These are phyloP conservation scores for Streptanthus diversifolius DNA, from an alignment of 345 rosid species.

Conservation along the genomic window DNA sequence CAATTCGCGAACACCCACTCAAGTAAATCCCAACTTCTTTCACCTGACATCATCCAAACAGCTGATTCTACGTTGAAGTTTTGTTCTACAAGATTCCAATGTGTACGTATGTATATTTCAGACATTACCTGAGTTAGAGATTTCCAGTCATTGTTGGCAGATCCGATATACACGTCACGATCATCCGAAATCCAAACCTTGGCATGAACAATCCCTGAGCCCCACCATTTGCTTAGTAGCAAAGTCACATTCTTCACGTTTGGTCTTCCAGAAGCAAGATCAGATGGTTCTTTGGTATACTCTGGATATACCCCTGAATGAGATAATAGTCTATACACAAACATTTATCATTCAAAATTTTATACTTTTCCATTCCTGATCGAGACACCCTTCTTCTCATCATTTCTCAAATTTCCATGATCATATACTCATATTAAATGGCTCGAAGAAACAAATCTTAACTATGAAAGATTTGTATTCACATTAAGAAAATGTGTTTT, in stretches of 20 bases:
- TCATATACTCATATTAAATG: neutral
- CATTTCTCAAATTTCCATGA: neutral
- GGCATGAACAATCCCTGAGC: slow-evolving; percentile 82
- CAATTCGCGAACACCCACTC: slow-evolving; percentile 60
- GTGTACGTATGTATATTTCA: neutral
- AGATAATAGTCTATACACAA: slow-evolving; percentile 53
- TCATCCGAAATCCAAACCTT: slow-evolving; percentile 86
- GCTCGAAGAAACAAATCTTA: too few species aligned
- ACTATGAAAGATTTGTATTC: neutral
- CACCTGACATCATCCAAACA: slow-evolving; percentile 41
- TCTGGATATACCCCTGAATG: slow-evolving; percentile 80
- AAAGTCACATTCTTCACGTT: slow-evolving; percentile 65
- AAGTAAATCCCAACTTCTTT: slow-evolving; percentile 86
- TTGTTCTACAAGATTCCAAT: neutral
- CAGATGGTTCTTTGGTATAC: slow-evolving; percentile 57
- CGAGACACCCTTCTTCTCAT: neutral
- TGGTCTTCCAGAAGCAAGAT: slow-evolving; percentile 65
- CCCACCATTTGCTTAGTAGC: slow-evolving; percentile 70
- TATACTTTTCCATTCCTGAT: neutral
- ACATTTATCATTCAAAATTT: neutral
- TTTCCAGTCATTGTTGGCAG: slow-evolving; percentile 95
- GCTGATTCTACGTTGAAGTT: too few species aligned
- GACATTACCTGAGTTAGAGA: slow-evolving; percentile 77
- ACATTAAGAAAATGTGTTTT: neutral
- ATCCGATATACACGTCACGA: slow-evolving; percentile 73